Conservation (phyloP, 768 basidiomycete species). For the Amanita subjunquillea region DNA sequence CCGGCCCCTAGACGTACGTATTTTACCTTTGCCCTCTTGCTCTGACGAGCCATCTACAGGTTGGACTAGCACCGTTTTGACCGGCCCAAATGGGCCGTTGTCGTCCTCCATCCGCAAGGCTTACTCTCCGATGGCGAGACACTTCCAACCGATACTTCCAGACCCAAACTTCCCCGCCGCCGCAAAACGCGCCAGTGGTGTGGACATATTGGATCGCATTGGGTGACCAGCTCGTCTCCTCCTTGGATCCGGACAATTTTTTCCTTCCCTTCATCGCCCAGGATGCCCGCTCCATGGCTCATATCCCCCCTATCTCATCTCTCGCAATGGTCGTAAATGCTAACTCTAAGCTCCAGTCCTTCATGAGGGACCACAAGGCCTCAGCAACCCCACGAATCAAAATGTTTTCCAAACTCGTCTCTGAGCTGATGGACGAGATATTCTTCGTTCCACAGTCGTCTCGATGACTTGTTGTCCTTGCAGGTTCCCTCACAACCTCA, state of each 20-base stretch:
- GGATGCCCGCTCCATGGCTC: constrained; percentile 3
- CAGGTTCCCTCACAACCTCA: background rate
- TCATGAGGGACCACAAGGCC: constrained; percentile 4
- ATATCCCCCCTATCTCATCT: constrained; percentile 5
- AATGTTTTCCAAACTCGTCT: constrained; percentile 6
- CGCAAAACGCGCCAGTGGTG: background rate
- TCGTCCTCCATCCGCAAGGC: constrained; percentile 8
- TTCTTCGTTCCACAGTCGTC: constrained; percentile 7
- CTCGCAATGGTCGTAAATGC: constrained; percentile 9
- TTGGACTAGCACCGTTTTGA: constrained; percentile 5
- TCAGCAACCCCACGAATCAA: constrained; percentile 3
- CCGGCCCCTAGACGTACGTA: constrained; percentile 7
- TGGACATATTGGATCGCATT: constrained; percentile 8
- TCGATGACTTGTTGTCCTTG: background rate
- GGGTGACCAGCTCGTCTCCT: constrained; percentile 6
- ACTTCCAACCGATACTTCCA: constrained; percentile 4
- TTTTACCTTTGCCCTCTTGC: background rate
- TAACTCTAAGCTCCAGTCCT: constrained; percentile 1
- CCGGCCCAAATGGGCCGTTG: constrained; percentile 6
- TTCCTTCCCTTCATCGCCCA: constrained; percentile 3
- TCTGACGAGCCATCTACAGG: constrained; percentile 3
- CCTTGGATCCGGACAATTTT: background rate
- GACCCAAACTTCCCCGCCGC: background rate
- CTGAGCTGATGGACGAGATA: constrained; percentile 7
- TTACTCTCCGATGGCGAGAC: constrained; percentile 7